Evolutionary conservation across 441 rosid species (phyloP).

Genomic region (Flueggea neowawraea): DNA sequence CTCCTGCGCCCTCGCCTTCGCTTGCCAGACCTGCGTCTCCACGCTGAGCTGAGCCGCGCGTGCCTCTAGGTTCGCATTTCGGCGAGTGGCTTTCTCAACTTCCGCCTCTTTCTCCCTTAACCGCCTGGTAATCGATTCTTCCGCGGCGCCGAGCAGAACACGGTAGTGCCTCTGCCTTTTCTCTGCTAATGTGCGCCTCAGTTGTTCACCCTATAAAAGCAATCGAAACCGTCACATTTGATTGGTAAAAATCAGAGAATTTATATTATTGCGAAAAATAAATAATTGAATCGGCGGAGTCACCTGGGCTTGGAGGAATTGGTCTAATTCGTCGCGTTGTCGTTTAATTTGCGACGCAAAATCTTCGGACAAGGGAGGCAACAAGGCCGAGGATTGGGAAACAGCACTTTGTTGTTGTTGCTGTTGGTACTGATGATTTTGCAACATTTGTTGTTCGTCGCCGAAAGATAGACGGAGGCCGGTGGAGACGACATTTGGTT

Average conservation of each 20-base stretch:
- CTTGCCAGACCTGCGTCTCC: conserved; percentile 83
- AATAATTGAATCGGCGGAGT: neutral
- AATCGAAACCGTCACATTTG: neutral
- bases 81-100: conserved; percentile 63
- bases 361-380: conserved; percentile 46
- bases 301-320: conserved; percentile 82
- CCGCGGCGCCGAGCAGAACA: conserved; percentile 57
- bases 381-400: conserved; percentile 23
- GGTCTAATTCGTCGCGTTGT: conserved; percentile 77
- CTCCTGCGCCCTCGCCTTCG: conserved; percentile 71
- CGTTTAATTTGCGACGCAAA: conserved; percentile 57
- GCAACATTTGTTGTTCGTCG: conserved; percentile 39
- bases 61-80: conserved; percentile 68
- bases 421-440: conserved; percentile 21
- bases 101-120: conserved; percentile 73
- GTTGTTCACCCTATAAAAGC: conserved; percentile 64
- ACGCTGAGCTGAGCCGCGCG: conserved; percentile 67
- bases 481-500: conserved; percentile 70
- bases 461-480: conserved; percentile 77
- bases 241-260: no score
- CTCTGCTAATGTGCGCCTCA: conserved; percentile 67
- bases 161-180: conserved; percentile 69
- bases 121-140: conserved; percentile 48
- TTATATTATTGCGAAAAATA: no score
- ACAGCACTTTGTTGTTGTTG: conserved; percentile 26